Evolutionary conservation across 208 protist species (phyloP).

Genomic region (Wallacemonas sp.): DNA sequence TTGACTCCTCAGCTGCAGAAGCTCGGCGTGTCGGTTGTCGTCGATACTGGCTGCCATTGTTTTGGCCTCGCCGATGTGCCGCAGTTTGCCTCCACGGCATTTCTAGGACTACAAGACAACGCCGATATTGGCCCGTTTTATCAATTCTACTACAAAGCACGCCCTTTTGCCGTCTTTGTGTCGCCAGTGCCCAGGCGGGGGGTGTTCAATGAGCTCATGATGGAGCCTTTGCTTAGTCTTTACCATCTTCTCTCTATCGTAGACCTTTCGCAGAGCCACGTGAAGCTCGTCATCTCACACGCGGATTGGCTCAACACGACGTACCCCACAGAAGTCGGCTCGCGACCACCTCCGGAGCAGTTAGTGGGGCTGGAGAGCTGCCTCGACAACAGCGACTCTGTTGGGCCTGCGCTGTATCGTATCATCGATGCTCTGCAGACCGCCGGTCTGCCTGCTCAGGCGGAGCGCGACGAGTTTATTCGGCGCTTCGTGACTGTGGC

Average conservation of each 20-base stretch:
- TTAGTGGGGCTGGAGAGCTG: constrained; percentile 27
- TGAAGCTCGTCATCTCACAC: constrained; percentile 79
- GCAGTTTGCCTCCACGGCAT: constrained; percentile 54
- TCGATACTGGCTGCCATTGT: constrained; percentile 47
- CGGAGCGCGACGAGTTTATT: constrained; percentile 50
- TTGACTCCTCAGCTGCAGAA: constrained; percentile 51
- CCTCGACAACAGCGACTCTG: constrained; percentile 47
- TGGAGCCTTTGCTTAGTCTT: constrained; percentile 64
- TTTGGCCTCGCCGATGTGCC: constrained; percentile 44
- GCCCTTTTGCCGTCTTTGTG: constrained; percentile 63
- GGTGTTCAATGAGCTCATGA: constrained; percentile 45
- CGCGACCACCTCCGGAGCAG: constrained; percentile 22
- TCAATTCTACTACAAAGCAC: constrained; percentile 63
- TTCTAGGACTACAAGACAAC: constrained; percentile 55
- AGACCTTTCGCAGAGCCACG: constrained; percentile 34
- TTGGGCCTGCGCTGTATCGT: constrained; percentile 35
- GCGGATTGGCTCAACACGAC: constrained; percentile 69
- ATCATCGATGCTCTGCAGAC: constrained; percentile 33
- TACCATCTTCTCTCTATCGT: constrained; percentile 60
- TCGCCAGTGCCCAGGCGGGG: constrained; percentile 32
- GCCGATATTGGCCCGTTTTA: constrained; percentile 54
- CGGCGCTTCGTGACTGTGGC: constrained; percentile 40
- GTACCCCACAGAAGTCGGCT: constrained; percentile 36
- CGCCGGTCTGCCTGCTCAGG: constrained; percentile 17
- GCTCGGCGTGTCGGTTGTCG: constrained; percentile 38